Evolutionary conservation across 306 rosid species (phyloP).

Genomic region (Acacia melanoxylon): DNA sequence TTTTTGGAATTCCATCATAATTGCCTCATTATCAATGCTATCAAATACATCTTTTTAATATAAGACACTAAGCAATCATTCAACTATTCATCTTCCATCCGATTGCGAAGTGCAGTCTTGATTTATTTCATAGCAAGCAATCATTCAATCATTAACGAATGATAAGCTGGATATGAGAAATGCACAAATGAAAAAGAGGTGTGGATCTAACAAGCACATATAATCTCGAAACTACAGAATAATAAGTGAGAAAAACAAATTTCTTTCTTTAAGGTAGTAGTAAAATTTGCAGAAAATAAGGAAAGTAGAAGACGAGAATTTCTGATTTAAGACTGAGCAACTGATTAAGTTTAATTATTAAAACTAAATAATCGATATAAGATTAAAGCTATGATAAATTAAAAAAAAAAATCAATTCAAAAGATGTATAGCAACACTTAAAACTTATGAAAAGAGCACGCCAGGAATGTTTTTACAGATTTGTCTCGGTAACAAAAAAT

Average conservation of each 20-base stretch:
- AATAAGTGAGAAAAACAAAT: background rate
- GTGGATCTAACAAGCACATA: background rate
- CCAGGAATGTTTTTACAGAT: background rate
- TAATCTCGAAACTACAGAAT: background rate
- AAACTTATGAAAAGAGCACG: background rate
- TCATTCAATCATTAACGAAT: too few species aligned
- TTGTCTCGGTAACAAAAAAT: background rate
- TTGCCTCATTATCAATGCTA: too few species aligned
- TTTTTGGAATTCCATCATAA: too few species aligned
- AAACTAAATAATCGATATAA: background rate
- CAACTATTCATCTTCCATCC: too few species aligned
- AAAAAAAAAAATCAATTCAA: too few species aligned
- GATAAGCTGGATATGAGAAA: too few species aligned
- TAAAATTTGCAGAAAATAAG: background rate
- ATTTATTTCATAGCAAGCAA: too few species aligned
- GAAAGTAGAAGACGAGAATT: background rate
- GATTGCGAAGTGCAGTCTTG: too few species aligned
- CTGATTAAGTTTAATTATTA: background rate
- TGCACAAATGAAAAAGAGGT: background rate
- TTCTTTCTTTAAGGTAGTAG: background rate
- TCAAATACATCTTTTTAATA: too few species aligned
- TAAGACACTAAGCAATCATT: too few species aligned
- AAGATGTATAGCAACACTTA: background rate
- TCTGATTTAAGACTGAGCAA: slow-evolving; percentile 1
- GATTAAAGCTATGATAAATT: background rate